Evolutionary conservation across 352 stramenopile genomes (phyloP), one percentile per base, ranked within the genome.

Genomic region (Blastocystis sp.): DNA sequence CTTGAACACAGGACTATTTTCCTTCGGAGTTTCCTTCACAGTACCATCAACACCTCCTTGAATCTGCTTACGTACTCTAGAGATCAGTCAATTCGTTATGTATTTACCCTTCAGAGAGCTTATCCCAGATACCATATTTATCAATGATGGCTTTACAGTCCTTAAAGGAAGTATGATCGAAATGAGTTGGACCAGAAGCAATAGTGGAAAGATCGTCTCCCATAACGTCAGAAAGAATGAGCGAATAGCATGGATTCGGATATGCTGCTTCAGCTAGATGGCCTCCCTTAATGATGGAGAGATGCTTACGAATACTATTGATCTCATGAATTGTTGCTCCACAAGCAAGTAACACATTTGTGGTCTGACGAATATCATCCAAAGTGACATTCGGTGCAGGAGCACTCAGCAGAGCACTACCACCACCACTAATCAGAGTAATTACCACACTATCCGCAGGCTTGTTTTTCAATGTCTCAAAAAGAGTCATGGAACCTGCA

Each of bases 171-270:
- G 81, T 90, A 22, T 87, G 79, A 48, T 91, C 89, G 35, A 76
- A 66, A 64, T 76, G 35, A 22, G 89, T 91, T 0, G 90, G 90
- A 15, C 90, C 90, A 5, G 75, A 90, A 4, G 89, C 90, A 57
- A 91, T 91, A 35, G 84, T 79, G 7, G 78, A 64, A 1, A 90
- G 76, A 19, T 75, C 57, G 56, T 91, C 90, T 19, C 89, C 88
- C 51, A 91, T 81, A 19, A 91, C 89, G 48, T 91, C 90, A 6
- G 79, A 90, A 4, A 91, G 60, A 60, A 91, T 70, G 22, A 91
- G 68, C 22, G 90, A 91, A 24, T 78, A 53, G 27, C 40, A 91
- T 7, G 40, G 48, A 19, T 51, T 37, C 42, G 53, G 75, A 54
- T 48, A 91, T n/a, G 54, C 89, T n/a, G 33, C 90, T 80, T 53